A percentile compares a stretch with the other conserved stretches of the same genome.
Evolutionary conservation across 2,329 filamentous ascomycete species (phyloP).

Genomic region (Ustulina deusta): DNA sequence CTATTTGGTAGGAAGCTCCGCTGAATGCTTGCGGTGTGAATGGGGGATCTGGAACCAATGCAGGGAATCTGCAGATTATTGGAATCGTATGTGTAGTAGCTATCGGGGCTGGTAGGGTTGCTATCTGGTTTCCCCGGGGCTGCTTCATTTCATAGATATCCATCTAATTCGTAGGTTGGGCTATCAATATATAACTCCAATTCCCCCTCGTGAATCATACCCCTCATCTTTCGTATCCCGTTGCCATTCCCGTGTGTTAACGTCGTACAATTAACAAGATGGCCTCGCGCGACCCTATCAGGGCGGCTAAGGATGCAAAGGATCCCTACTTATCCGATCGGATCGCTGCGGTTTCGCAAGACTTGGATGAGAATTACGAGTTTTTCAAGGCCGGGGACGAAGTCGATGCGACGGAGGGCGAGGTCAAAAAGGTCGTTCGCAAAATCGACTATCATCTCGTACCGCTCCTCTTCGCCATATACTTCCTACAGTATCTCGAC

Average conservation of each 20-base stretch:
- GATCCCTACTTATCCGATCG: constrained; percentile 31
- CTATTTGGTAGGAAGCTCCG: constrained; percentile 9
- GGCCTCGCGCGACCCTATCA: constrained; percentile 29
- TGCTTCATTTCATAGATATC: constrained; percentile 16
- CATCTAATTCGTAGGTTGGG: not conserved
- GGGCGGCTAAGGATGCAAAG: constrained; percentile 28
- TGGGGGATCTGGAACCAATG: constrained; percentile 20
- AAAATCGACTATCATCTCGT: constrained; percentile 51
- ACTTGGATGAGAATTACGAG: constrained; percentile 52
- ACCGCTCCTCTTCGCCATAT: constrained; percentile 50
- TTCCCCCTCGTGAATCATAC: constrained; percentile 4
- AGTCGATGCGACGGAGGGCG: constrained; percentile 44
- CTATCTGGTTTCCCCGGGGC: constrained; percentile 9
- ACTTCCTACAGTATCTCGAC: constrained; percentile 53
- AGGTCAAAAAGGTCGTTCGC: constrained; percentile 48
- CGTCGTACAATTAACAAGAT: constrained; percentile 31
- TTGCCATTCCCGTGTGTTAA: not conserved
- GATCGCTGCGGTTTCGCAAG: constrained; percentile 37
- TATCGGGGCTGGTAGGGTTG: not conserved
- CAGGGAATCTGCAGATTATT: constrained; percentile 15
- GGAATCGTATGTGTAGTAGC: constrained; percentile 4
- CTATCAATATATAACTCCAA: constrained; percentile 27
- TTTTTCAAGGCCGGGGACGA: constrained; percentile 47
- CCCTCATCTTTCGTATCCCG: not conserved
- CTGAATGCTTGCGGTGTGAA: not conserved